Conservation (phyloP, 2,329 filamentous ascomycete species). For the Pseudogymnoascus sp. region DNA sequence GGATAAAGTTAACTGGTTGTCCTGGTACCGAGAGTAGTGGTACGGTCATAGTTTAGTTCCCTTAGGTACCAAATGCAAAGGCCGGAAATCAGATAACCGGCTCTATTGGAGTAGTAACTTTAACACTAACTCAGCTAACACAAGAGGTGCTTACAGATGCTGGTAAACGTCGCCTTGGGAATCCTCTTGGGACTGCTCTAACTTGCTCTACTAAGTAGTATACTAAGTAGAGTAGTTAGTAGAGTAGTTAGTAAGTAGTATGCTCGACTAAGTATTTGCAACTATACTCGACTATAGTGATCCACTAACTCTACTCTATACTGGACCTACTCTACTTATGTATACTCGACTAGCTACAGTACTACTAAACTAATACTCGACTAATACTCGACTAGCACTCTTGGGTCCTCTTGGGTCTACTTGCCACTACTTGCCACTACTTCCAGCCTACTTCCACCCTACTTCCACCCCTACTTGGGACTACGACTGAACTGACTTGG, state of each 20-base stretch:
- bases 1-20: background rate
- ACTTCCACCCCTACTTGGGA: background rate
- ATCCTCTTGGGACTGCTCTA: background rate
- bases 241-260: background rate
- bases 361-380: background rate
- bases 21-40: background rate
- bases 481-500: background rate
- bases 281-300: background rate
- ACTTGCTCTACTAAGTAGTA: background rate
- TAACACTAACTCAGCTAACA: background rate
- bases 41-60: background rate
- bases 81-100: background rate
- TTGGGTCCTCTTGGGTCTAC: background rate
- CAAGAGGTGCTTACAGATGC: background rate
- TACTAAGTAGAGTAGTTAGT: background rate
- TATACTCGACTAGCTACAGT: background rate
- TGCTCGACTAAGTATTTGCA: background rate
- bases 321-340: background rate
- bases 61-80: background rate
- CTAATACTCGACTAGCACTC: background rate
- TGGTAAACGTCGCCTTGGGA: background rate
- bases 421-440: slow-evolving; percentile 5
- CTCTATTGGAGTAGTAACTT: background rate
- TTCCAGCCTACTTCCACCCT: background rate
- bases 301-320: too few species aligned